phyloP scores from a whole-genome alignment of 2,329 filamentous ascomycete species.

The Fusarium staphyleae region DNA sequence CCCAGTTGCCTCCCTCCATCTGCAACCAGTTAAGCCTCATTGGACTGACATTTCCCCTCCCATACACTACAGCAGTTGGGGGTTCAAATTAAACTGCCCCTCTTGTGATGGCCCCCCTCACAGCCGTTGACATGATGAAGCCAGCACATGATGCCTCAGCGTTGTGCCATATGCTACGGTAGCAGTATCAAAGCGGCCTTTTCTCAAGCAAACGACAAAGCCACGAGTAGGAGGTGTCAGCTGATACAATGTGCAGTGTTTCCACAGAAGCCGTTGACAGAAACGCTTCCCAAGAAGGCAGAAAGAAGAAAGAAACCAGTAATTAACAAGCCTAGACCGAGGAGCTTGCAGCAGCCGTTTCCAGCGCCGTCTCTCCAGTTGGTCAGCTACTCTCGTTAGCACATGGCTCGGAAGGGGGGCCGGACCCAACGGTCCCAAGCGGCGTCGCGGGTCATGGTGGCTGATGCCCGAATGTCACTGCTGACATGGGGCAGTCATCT shows the following conservation, averaged over 20 bases:
- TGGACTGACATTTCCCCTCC: constrained; percentile 23
- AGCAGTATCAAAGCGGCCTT: constrained; percentile 1
- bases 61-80: background rate
- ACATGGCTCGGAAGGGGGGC: constrained; percentile 22
- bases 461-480: constrained; percentile 17
- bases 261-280: too few species aligned
- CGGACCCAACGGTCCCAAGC: constrained; percentile 26
- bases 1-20: constrained; percentile 13
- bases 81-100: constrained; percentile 33
- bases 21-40: constrained; percentile 18
- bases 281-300: background rate
- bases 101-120: constrained; percentile 16
- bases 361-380: constrained; percentile 9
- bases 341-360: constrained; percentile 7
- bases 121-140: constrained; percentile 7
- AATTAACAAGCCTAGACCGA: constrained; percentile 4
- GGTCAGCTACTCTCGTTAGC: constrained; percentile 14
- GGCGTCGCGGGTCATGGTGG: constrained; percentile 8
- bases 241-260: too few species aligned
- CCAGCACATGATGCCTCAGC: constrained; percentile 5
- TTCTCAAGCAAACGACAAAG: constrained; percentile 11
- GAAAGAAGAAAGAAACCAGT: background rate
- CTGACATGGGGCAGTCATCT: constrained; percentile 33
- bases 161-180: constrained; percentile 13
- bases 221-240: background rate